Conservation (phyloP, 78 protist species). For the Dictyostelium firmibasis region DNA sequence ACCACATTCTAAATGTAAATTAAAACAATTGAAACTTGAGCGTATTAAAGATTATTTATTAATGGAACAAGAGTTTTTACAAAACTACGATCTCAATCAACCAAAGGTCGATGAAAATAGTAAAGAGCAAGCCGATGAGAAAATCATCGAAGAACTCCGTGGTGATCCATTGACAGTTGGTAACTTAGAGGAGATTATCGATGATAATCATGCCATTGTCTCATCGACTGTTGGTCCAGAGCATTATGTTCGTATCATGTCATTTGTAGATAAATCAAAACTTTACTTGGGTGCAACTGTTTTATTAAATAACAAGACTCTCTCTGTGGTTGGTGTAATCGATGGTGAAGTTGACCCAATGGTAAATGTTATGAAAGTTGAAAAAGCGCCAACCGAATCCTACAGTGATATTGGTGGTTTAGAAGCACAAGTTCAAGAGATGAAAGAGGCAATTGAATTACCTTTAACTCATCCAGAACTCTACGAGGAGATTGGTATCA, state of each 20-base stretch:
- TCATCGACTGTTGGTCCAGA: constrained; percentile 96
- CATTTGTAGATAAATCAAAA: constrained; percentile 98
- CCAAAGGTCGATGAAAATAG: constrained; percentile 90
- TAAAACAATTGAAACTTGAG: constrained; percentile 95
- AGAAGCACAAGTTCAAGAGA: constrained; percentile 98
- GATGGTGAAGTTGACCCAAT: constrained; percentile 98
- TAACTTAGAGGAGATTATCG: constrained; percentile 99
- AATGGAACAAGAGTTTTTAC: constrained; percentile 99
- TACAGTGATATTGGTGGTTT: constrained; percentile 99
- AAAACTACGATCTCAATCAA: constrained; percentile 91
- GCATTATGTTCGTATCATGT: constrained; percentile 97
- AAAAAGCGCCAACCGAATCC: constrained; percentile 98
- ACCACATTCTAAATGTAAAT: constrained; percentile 96
- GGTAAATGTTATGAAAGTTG: constrained; percentile 99
- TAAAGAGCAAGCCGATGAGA: constrained; percentile 90
- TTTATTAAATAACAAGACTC: constrained; percentile 94
- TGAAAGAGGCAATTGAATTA: constrained; percentile 99
- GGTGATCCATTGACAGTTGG: constrained; percentile 99
- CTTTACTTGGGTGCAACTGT: constrained; percentile 97
- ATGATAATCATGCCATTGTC: constrained; percentile 99
- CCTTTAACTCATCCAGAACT: constrained; percentile 99
- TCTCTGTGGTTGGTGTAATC: constrained; percentile 97
- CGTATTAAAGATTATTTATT: constrained; percentile 98
- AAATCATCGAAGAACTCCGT: constrained; percentile 95
- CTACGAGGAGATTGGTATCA: constrained; percentile 99